Conservation (phyloP, 106 monocot genomes). For the Platanthera zijinensis region DNA sequence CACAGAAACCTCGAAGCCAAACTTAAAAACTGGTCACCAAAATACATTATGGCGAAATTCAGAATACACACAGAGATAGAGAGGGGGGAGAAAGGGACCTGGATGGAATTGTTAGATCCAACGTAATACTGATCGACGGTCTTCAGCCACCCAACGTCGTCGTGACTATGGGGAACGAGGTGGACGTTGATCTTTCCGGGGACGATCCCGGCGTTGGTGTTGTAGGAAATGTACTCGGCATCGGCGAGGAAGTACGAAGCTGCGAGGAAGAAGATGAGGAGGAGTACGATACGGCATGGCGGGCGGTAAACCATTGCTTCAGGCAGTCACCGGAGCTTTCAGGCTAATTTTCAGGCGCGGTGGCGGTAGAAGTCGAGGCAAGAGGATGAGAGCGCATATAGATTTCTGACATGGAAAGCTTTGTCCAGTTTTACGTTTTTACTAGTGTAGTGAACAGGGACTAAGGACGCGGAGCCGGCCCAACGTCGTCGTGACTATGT, state of each 20-base stretch:
- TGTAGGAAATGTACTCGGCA: constrained; percentile 69
- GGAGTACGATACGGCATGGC: background rate
- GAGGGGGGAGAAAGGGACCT: constrained; percentile 10
- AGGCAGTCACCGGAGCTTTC: too few relatives aligned
- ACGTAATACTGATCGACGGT: constrained; percentile 16
- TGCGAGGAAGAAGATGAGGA: constrained; percentile 18
- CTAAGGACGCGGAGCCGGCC: too few relatives aligned
- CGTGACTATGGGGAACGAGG: constrained; percentile 67
- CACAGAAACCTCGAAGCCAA: background rate
- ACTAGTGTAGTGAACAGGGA: too few relatives aligned
- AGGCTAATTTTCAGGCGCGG: too few relatives aligned
- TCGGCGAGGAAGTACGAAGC: constrained; percentile 16
- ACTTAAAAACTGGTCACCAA: too few relatives aligned
- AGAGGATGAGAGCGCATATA: too few relatives aligned
- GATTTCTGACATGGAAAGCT: too few relatives aligned
- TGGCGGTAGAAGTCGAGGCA: too few relatives aligned
- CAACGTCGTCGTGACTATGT: too few relatives aligned
- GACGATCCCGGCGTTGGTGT: constrained; percentile 75
- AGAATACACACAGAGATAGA: background rate
- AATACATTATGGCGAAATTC: too few relatives aligned
- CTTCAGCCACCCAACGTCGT: constrained; percentile 81
- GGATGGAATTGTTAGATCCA: constrained; percentile 75
- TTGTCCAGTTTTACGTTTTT: too few relatives aligned
- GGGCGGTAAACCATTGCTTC: too few relatives aligned
- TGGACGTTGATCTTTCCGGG: constrained; percentile 88